Conservation (phyloP, 192 early-diverging fungal species). For the Allomyces arbusculus region DNA sequence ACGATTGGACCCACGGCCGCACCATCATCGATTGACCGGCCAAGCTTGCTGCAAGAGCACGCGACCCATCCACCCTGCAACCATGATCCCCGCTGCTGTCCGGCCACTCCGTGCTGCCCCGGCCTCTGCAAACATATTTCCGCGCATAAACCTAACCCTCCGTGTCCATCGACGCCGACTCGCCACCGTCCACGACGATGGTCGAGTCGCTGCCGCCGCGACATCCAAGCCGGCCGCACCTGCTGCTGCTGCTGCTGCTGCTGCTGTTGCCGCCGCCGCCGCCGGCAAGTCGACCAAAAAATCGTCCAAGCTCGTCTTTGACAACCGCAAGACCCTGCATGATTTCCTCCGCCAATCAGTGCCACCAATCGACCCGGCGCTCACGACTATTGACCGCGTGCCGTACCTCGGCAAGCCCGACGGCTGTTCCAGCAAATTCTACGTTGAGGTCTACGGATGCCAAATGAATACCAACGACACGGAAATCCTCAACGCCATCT, state of each 20-base stretch:
- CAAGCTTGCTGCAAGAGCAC: no score
- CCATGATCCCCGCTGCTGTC: no score
- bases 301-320: not conserved
- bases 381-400: not conserved
- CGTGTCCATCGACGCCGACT: no score
- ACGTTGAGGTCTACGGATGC: constrained; percentile 60
- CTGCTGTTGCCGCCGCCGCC: not conserved
- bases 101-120: no score
- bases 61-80: no score
- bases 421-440: constrained; percentile 41
- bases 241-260: not conserved
- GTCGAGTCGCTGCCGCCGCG: no score
- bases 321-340: not conserved
- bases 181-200: no score
- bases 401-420: not conserved
- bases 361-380: no score
- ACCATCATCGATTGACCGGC: no score
- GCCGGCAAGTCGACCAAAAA: not conserved
- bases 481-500: constrained; percentile 51
- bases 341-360: not conserved
- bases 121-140: no score
- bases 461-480: constrained; percentile 70
- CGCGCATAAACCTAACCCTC: no score
- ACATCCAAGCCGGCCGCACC: not conserved
- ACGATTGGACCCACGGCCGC: no score